Base-by-base conservation (phyloP, 352 stramenopile species). In the Globisporangium lucens region DNA sequence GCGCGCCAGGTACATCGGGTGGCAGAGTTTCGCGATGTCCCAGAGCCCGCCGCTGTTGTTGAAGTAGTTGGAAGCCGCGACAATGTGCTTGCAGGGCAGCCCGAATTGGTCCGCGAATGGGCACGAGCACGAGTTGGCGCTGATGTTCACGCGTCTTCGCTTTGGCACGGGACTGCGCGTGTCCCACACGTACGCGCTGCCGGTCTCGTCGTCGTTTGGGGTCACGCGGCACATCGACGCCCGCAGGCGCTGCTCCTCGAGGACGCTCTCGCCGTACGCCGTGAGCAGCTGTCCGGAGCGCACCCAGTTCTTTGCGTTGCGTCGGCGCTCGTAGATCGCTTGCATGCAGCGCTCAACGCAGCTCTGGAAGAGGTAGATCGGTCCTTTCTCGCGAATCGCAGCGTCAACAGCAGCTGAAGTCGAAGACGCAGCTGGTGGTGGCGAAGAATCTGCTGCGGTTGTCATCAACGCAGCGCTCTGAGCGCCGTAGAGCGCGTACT, bases 261-360 rank as follows among this genome's bases (percentile, higher is more conserved):
- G 52, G 17, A 78, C 58, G 24, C 75, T 67, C 61, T 78, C 73
- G 4, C 67, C 69, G 46, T 78, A 79, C n/a, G 59, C 61, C 17
- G 75, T 83, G n/a, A 83, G 69, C 24, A 81, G 57, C 38, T 74
- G 71, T 12, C 66, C 56, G 2, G 65, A 33, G 49, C 63, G 68
- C 15, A 72, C 0, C 69, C 67, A 78, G 24, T 66, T 55, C 41
- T 79, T 76, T 15, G 33, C 69, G 3, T 70, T 57, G 29, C 77
- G 63, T 47, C 76, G 75, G 29, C 77, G 73, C 30, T 76, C 57
- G 57, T 83, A 83, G 20, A 84, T 47, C 20, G 69, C 66, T 2
- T 70, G 59, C 75, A 82, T 82, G 30, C 73, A 77, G 47, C 73
- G 73, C 65, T 84, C 75, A 61, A 84, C 82, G 47, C 73, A 80